These are phyloP conservation scores for Fragaria vesca DNA, from an alignment of 306 rosid species.

Conservation along the genomic window DNA sequence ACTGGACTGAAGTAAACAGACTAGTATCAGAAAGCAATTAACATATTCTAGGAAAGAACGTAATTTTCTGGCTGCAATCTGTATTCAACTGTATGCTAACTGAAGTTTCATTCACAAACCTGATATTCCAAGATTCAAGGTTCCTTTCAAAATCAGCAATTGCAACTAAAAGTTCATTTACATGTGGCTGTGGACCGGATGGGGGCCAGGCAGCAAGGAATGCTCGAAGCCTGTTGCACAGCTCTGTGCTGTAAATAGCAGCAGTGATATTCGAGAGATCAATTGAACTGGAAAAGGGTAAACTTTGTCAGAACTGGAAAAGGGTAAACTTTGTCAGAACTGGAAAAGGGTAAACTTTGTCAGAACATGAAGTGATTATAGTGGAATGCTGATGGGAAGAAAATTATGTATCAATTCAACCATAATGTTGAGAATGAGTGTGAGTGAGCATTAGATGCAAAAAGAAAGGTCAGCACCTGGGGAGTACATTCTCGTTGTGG, in stretches of 20 bases:
- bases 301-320: slow-evolving; percentile 30
- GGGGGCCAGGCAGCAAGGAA: slow-evolving; percentile 95
- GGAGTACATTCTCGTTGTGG: slow-evolving; percentile 76
- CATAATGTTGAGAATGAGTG: slow-evolving; percentile 5
- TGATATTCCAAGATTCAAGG: slow-evolving; percentile 82
- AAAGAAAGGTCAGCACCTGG: slow-evolving; percentile 54
- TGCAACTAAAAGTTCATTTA: slow-evolving; percentile 81
- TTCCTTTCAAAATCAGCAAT: slow-evolving; percentile 89
- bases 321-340: slow-evolving; percentile 25
- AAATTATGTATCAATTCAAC: not conserved
- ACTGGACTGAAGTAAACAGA: slow-evolving; percentile 50
- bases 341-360: slow-evolving; percentile 18
- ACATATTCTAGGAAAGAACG: not conserved
- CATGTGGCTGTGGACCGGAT: slow-evolving; percentile 73
- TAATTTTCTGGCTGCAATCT: not conserved
- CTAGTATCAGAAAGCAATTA: slow-evolving; percentile 29
- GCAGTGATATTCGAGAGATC: slow-evolving; percentile 90
- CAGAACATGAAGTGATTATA: slow-evolving; percentile 26
- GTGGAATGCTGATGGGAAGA: not conserved
- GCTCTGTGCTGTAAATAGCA: slow-evolving; percentile 79
- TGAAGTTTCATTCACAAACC: slow-evolving; percentile 44
- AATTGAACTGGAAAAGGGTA: slow-evolving; percentile 70
- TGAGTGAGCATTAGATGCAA: slow-evolving; percentile 9
- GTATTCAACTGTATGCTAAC: not conserved
- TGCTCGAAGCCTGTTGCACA: slow-evolving; percentile 71